Evolutionary conservation across 768 basidiomycete genomes (phyloP).

Genomic region (Candolleomyces eurysporus): DNA sequence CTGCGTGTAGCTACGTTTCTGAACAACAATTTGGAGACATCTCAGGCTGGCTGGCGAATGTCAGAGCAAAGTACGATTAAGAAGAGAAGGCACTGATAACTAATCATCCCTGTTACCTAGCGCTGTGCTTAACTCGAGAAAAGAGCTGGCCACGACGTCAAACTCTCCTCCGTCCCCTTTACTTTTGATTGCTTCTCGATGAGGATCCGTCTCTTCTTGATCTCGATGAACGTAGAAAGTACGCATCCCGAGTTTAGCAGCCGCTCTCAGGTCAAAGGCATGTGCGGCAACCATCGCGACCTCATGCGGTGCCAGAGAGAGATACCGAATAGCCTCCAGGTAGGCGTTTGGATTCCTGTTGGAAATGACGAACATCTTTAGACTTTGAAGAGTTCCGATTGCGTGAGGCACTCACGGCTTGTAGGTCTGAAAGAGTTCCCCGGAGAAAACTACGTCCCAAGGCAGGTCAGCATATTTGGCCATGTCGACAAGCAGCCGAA

Average conservation of each 20-base stretch:
- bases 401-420: conserved; percentile 53
- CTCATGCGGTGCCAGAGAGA: conserved; percentile 45
- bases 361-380: not conserved
- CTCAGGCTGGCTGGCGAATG: too few relatives aligned
- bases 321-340: conserved; percentile 44
- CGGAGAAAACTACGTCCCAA: conserved; percentile 63
- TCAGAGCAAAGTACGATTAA: too few relatives aligned
- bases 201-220: conserved; percentile 36
- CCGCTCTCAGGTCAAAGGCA: conserved; percentile 52
- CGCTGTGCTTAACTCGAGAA: conserved; percentile 45
- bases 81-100: too few relatives aligned
- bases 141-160: conserved; percentile 52
- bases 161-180: conserved; percentile 58
- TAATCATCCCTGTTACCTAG: not conserved
- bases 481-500: conserved; percentile 60
- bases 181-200: conserved; percentile 27
- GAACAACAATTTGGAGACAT: too few relatives aligned
- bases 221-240: conserved; percentile 58
- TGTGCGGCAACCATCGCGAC: conserved; percentile 70
- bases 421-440: conserved; percentile 58
- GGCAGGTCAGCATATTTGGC: conserved; percentile 61
- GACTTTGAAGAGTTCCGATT: not conserved
- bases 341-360: conserved; percentile 53
- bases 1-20: too few relatives aligned
- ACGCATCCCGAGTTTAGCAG: conserved; percentile 50